A percentile compares a stretch with the other conserved stretches of the same genome.
Evolutionary conservation across 306 rosid species (phyloP).

Genomic region (Gastrolobium villosum): DNA sequence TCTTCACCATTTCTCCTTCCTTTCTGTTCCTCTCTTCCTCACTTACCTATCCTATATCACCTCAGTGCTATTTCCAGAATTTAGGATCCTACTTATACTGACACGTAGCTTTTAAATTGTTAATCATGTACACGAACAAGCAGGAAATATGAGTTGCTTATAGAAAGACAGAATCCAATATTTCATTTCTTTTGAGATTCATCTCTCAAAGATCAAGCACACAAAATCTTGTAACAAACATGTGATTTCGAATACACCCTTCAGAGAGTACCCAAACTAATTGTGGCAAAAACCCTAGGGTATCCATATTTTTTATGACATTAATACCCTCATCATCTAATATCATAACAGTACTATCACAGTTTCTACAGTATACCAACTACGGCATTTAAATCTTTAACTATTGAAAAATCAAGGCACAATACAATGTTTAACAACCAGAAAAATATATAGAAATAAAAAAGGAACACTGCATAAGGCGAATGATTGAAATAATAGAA

Average conservation of each 20-base stretch:
- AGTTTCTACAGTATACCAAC: slow-evolving; percentile 22
- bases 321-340: slow-evolving; percentile 19
- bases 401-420: not conserved
- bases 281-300: not conserved
- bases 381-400: slow-evolving; percentile 13
- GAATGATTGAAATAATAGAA: slow-evolving; percentile 4
- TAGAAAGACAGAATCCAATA: not conserved
- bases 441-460: slow-evolving; percentile 33
- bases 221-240: slow-evolving; percentile 4
- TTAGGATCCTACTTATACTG: not conserved
- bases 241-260: not conserved
- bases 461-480: not conserved
- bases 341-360: not conserved
- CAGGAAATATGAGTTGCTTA: not conserved
- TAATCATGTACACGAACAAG: not conserved
- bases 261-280: not conserved
- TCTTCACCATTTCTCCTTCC: not conserved
- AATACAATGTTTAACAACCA: not conserved
- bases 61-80: slow-evolving; percentile 8
- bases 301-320: not conserved
- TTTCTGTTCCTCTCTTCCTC: not conserved
- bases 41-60: not conserved
- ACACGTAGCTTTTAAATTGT: slow-evolving; percentile 16
- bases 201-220: slow-evolving; percentile 5
- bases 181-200: slow-evolving; percentile 13